Conservation (phyloP, 2,329 filamentous ascomycete genomes). For the Pyrenochaeta sp. region DNA sequence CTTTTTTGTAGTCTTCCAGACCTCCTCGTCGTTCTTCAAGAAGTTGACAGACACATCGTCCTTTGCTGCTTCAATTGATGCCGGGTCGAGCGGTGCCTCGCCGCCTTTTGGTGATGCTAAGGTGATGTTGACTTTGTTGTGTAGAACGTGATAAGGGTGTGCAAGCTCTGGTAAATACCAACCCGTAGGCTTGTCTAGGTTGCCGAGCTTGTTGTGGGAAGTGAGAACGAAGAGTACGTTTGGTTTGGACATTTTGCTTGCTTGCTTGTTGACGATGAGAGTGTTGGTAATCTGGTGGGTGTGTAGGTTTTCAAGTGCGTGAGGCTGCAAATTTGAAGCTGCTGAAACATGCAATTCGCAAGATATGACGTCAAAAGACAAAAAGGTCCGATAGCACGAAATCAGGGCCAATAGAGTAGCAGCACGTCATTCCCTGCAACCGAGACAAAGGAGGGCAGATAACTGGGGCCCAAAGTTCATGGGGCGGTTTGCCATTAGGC, state of each 20-base stretch:
- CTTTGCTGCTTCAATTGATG: conserved; percentile 51
- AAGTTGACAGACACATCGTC: conserved; percentile 55
- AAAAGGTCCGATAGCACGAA: too few species aligned
- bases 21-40: conserved; percentile 59
- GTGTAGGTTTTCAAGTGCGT: too few species aligned
- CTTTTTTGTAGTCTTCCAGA: conserved; percentile 71
- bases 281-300: too few species aligned
- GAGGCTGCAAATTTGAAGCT: too few species aligned
- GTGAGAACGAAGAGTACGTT: conserved; percentile 77
- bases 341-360: too few species aligned
- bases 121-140: conserved; percentile 46
- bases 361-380: too few species aligned
- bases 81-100: conserved; percentile 47
- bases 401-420: too few species aligned
- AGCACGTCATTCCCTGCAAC: too few species aligned
- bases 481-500: too few species aligned
- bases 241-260: conserved; percentile 46
- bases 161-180: conserved; percentile 67
- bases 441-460: too few species aligned
- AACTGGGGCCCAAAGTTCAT: too few species aligned
- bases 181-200: conserved; percentile 63
- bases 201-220: conserved; percentile 61
- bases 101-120: conserved; percentile 51
- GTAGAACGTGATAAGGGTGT: conserved; percentile 50
- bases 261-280: too few species aligned